Base-by-base conservation (phyloP, 1,284 basidiomycete genomes). In the Polyporus tsugae region DNA sequence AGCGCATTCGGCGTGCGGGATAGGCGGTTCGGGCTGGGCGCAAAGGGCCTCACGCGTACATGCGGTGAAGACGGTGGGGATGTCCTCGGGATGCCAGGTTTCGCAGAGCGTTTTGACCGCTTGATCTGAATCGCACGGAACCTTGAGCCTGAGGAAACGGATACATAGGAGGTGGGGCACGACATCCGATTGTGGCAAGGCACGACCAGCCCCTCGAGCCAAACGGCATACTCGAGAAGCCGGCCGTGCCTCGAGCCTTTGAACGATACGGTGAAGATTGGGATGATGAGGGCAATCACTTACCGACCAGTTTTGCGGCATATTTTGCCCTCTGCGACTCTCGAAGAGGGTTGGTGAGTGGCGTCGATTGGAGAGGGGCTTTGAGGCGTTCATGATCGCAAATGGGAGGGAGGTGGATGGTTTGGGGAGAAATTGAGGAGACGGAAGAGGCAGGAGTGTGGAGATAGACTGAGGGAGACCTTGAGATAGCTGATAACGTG, bases 61-160 rank as follows among this genome's bases (percentile, higher is more conserved):
- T 70, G 70, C 66, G 66, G 72, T 66, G 77, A 92, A 93, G 35
- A 86, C 83, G 35, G 75, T 63, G 0, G 92, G 92, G 52, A 93
- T 90, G 75, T 91, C 87, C 75, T 92, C 87, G 2, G 88, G 87
- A 60, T 83, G 88, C 92, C 92, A 93, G 78, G 92, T 90, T 73
- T 93, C 90, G 76, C 85, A 88, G 64, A 93, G 78, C 6, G 86
- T 89, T 76, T 89, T 90, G 68, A 93, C 87, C 55, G 92, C 88
- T 87, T 92, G 89, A 83, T 93, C 91, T 93, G 78, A 58, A 70
- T 61, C 68, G 55, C 63, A 60, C 29, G 57, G 42, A 41, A 15
- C 44, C 41, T 60, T 59, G 46, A 66, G 60, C 36, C 60, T 60
- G 62, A 63, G 55, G 38, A 65, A 44, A 74, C 65, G 73, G 74